Percentiles rank a stretch among this genome's conserved stretches.
These are phyloP conservation scores for Stentor roeselii DNA, from an alignment of 73 alveolate species.

Conservation along the genomic window DNA sequence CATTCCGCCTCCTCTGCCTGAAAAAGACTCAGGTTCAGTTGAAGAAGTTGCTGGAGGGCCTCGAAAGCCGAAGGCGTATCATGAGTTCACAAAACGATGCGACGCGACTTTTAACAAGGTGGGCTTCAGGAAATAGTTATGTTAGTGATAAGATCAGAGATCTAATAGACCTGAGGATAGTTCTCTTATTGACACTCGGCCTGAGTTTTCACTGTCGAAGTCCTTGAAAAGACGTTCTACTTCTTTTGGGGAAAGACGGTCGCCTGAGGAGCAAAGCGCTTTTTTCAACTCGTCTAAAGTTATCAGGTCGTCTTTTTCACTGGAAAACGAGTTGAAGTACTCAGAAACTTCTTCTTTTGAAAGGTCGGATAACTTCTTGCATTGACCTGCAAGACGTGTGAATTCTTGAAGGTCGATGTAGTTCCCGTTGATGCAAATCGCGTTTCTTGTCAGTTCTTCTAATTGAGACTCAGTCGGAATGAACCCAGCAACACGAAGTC, in stretches of 20 bases:
- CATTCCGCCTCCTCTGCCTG: slow-evolving; percentile 10
- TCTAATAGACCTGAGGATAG: neutral
- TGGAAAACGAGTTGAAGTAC: neutral
- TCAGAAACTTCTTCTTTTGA: neutral
- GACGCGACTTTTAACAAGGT: slow-evolving; percentile 46
- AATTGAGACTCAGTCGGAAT: neutral
- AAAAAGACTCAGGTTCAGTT: slow-evolving; percentile 7
- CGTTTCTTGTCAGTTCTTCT: neutral
- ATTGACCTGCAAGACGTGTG: neutral
- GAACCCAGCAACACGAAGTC: neutral
- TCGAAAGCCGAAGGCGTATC: slow-evolving; percentile 42
- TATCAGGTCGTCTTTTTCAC: neutral
- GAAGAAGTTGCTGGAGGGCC: neutral
- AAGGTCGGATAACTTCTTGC: neutral
- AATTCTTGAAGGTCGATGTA: neutral
- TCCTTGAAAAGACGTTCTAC: neutral
- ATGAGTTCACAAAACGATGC: slow-evolving; percentile 45
- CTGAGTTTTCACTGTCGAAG: neutral
- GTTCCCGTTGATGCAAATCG: neutral
- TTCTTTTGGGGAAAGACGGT: neutral
- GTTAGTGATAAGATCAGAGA: too few species aligned
- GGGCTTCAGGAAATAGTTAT: slow-evolving; percentile 43
- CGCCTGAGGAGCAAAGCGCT: neutral
- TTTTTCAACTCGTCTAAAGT: neutral
- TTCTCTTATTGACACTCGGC: neutral